Conservation (phyloP, 108 stramenopile species). For the Licmophora abbreviata region DNA sequence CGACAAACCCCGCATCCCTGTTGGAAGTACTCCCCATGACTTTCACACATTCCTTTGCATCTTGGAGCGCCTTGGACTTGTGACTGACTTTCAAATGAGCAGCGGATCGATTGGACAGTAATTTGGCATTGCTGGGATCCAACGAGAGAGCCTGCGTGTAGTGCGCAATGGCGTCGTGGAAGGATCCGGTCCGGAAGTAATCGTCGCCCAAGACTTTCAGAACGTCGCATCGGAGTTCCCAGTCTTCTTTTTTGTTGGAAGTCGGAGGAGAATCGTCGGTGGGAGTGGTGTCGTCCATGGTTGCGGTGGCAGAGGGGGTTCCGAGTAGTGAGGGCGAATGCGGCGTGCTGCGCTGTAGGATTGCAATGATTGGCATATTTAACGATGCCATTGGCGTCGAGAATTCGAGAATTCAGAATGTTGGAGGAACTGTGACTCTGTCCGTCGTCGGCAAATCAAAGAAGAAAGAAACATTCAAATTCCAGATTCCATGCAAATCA, state of each 20-base stretch:
- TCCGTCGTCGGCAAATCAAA: too few species aligned
- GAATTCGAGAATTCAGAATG: too few species aligned
- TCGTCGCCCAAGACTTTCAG: conserved; percentile 52
- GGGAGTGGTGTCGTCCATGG: neutral
- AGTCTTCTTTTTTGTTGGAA: conserved; percentile 41
- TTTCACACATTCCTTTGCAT: conserved; percentile 60
- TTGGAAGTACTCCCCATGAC: conserved; percentile 22
- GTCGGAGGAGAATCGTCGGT: neutral
- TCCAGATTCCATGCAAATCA: too few species aligned
- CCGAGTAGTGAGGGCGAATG: too few species aligned
- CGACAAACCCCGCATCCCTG: conserved; percentile 17
- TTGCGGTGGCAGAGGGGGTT: neutral
- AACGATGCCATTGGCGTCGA: too few species aligned
- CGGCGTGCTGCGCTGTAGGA: too few species aligned
- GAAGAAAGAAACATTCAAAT: too few species aligned
- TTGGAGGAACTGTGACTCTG: too few species aligned
- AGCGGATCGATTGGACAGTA: conserved; percentile 72
- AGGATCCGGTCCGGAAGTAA: conserved; percentile 57
- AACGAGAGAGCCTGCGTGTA: conserved; percentile 61
- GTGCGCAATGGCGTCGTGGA: conserved; percentile 44
- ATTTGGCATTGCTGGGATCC: conserved; percentile 50
- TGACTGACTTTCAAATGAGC: conserved; percentile 70
- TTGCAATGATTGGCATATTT: too few species aligned
- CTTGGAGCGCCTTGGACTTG: conserved; percentile 65
- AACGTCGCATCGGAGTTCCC: conserved; percentile 70